Base-by-base conservation (phyloP, 495 filamentous ascomycete species). In the Astrocystis sublimbata region DNA sequence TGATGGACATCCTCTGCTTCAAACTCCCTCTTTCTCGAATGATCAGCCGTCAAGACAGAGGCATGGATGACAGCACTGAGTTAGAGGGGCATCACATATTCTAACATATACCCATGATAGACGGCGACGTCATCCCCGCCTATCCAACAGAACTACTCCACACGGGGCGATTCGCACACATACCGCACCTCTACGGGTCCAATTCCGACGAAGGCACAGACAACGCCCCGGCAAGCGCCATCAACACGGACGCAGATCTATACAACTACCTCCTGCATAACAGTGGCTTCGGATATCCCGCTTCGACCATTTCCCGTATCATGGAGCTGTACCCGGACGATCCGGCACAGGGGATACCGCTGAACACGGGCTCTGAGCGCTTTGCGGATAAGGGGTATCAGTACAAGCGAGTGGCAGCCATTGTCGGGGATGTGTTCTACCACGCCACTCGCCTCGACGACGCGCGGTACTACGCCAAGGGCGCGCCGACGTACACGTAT, bases 191-290 rank as follows among this genome's bases (percentile, higher is more conserved):
- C 42, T 69, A 79, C 43, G 86, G 86, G 13, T 83, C 86, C 30
- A 85, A 81, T 52, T 75, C 83, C 36, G 86, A 89, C 69, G 86
- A 89, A 50, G 86, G 86, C 5, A 86, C 83, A 2, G 76, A 85
- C 12, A 88, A 88, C 58, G 81, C 82, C 1, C 70, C 72, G 2
- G 52, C 52, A 10, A 75, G 73, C 15, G 15, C 31, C 8, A 74
- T 84, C 53, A 78, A 84, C 65, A 84, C 73, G 3, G 73, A 72
- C 45, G 51, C 54, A 4, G 72, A 85, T 23, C 77, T 83, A 30
- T 55, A 66, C 21, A 38, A 53, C 19, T 70, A 62, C 46, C 69
- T 83, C 8, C 62, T 65, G 30, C 65, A 56, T 12, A 42, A 33
- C 45, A 59, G 58, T 6, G 63, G 67, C 10, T 69, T 69, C 46